phyloP scores from a whole-genome alignment of 2,329 filamentous ascomycete genomes.

The Plenodomus tracheiphilus region DNA sequence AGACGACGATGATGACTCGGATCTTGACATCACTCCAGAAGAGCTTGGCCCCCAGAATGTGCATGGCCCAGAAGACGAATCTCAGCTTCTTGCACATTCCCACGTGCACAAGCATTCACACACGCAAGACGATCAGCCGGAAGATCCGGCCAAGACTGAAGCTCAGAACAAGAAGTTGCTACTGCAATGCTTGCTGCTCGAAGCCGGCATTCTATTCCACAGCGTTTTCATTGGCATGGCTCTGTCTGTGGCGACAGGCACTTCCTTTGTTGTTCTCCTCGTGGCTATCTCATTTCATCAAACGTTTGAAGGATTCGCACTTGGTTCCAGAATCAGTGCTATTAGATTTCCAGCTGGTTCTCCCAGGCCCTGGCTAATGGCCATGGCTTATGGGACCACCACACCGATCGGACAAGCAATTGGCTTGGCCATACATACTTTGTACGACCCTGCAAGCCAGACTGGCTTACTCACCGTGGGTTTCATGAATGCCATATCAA shows the following conservation, averaged over 20 bases:
- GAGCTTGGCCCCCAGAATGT: conserved; percentile 38
- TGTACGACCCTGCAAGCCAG: conserved; percentile 55
- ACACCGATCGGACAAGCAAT: conserved; percentile 57
- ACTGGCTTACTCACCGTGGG: conserved; percentile 55
- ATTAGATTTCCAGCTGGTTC: conserved; percentile 72
- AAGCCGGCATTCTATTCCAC: conserved; percentile 79
- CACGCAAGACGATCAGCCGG: conserved; percentile 13
- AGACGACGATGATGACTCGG: conserved; percentile 36
- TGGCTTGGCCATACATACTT: conserved; percentile 53
- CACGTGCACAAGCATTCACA: conserved; percentile 22
- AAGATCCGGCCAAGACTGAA: conserved; percentile 37
- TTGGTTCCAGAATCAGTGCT: conserved; percentile 71
- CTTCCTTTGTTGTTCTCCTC: conserved; percentile 67
- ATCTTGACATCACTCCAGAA: conserved; percentile 40
- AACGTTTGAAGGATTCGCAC: conserved; percentile 69
- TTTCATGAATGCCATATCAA: conserved; percentile 55
- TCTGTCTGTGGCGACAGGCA: conserved; percentile 67
- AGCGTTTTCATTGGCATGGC: conserved; percentile 77
- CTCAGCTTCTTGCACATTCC: conserved; percentile 33
- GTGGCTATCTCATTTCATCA: conserved; percentile 74
- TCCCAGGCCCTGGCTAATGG: conserved; percentile 73
- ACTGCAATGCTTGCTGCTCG: conserved; percentile 73
- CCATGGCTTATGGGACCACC: conserved; percentile 63
- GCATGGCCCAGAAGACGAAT: conserved; percentile 34
- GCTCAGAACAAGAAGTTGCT: conserved; percentile 63